phyloP scores from a whole-genome alignment of 2,329 filamentous ascomycete genomes.

The Polytolypa hystricis region DNA sequence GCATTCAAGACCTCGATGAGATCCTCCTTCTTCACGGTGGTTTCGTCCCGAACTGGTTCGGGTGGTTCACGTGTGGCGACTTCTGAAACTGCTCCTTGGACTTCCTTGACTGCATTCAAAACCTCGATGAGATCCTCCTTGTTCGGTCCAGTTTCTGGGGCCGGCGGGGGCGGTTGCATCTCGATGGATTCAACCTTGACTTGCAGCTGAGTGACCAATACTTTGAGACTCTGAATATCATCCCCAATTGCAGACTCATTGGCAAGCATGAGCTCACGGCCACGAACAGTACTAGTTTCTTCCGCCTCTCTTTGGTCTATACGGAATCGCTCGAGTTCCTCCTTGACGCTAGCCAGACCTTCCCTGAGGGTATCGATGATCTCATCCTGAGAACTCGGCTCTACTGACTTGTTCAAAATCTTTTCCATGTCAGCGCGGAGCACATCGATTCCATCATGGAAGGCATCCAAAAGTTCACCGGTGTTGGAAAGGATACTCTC shows the following conservation, averaged over 20 bases:
- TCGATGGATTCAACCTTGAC: constrained; percentile 76
- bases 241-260: constrained; percentile 45
- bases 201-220: constrained; percentile 68
- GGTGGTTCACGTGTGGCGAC: constrained; percentile 20
- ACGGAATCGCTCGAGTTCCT: constrained; percentile 57
- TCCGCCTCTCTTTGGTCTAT: constrained; percentile 35
- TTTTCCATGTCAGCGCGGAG: constrained; percentile 65
- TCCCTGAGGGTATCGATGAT: constrained; percentile 77
- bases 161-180: constrained; percentile 36
- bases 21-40: constrained; percentile 30
- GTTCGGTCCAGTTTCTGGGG: constrained; percentile 28
- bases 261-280: constrained; percentile 47
- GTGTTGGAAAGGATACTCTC: constrained; percentile 45
- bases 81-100: constrained; percentile 50
- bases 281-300: constrained; percentile 40
- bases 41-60: too few relatives aligned
- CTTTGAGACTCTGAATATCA: constrained; percentile 77
- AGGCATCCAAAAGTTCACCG: constrained; percentile 48
- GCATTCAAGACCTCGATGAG: constrained; percentile 37
- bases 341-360: constrained; percentile 63
- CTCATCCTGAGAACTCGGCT: constrained; percentile 77
- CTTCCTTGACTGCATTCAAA: constrained; percentile 33
- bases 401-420: constrained; percentile 65
- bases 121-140: constrained; percentile 38
- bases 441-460: constrained; percentile 60